These are phyloP conservation scores for Pseudogymnoascus sp. DNA, from an alignment of 2,329 filamentous ascomycete genomes.

Conservation along the genomic window DNA sequence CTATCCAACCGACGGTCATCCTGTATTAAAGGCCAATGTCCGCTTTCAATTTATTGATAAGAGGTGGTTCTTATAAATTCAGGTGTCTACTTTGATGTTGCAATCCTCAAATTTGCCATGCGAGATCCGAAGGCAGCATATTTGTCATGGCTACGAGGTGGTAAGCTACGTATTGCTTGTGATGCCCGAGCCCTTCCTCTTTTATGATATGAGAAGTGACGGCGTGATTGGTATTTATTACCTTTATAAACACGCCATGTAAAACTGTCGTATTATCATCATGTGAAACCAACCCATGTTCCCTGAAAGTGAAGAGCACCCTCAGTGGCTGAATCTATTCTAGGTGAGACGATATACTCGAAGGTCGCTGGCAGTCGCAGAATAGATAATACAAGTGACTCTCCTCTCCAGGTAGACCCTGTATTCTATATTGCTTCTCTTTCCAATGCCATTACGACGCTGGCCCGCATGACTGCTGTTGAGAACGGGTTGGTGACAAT, in stretches of 20 bases:
- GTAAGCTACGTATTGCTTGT: not conserved
- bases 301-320: too few species aligned
- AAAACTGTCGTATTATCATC: too few species aligned
- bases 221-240: not conserved
- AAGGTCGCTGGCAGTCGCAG: not conserved
- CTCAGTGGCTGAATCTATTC: too few species aligned
- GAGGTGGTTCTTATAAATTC: not conserved
- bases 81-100: not conserved
- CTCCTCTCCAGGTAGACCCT: not conserved
- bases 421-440: constrained; percentile 4
- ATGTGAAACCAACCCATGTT: too few species aligned
- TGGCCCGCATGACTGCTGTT: not conserved
- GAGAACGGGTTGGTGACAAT: not conserved
- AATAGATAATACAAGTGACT: not conserved
- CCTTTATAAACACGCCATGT: too few species aligned
- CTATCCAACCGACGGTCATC: constrained; percentile 8
- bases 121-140: not conserved
- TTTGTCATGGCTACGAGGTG: not conserved
- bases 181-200: not conserved
- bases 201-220: not conserved
- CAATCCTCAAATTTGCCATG: not conserved
- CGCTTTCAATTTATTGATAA: not conserved
- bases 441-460: not conserved
- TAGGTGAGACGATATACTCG: not conserved
- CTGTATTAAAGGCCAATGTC: not conserved